Base-by-base conservation (phyloP, 805 yeast genomes). In the Barnettozyma californica region DNA sequence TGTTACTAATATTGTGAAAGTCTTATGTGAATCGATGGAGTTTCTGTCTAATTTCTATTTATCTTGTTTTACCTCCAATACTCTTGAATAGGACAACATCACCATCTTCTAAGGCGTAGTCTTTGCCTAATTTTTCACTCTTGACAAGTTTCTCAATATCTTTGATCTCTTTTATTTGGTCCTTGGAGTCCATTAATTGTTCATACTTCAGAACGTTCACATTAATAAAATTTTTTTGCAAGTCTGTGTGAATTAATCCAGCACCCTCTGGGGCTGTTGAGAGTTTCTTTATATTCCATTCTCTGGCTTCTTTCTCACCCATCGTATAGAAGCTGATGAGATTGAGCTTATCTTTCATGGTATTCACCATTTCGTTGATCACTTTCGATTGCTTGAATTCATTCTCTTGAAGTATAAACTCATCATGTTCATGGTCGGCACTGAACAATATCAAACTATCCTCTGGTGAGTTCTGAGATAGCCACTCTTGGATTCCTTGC, bases 221-320 rank as follows among this genome's bases (percentile, higher is more conserved):
- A 61, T 80, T 78, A 42, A 90, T 80, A 63, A 90, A 90, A 0
- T 95, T 86, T 59, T 83, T 79, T 68, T 84, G 83, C 47, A 89
- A 68, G 64, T 89, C 97, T 1, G 88, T 84, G 64, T 90, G 97
- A 51, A 90, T 90, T 31, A 84, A 83, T 20, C 91, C 95, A 1
- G 97, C 97, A 2, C 95, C 96, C 53, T 87, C 87, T 35, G 92
- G 91, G 2, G 95, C 96, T 34, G 80, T 77, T 16, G 85, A 77
- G 27, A 89, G 87, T 45, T 74, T 73, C 62, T 91, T 76, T 47
- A 90, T 74, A 16, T 90, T 85, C 97, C 97, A 90, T 65, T 90
- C 95, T 60, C 92, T 73, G 9, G 86, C 91, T 67, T 90, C 96
- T 45, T 75, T 73, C 23, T 83, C 82, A 26, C 97, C 97, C 62